Percentiles rank a stretch among this genome's conserved stretches.
These are phyloP conservation scores for Lunasporangiospora selenospora DNA, from an alignment of 192 early-diverging fungal genomes.

Conservation along the genomic window DNA sequence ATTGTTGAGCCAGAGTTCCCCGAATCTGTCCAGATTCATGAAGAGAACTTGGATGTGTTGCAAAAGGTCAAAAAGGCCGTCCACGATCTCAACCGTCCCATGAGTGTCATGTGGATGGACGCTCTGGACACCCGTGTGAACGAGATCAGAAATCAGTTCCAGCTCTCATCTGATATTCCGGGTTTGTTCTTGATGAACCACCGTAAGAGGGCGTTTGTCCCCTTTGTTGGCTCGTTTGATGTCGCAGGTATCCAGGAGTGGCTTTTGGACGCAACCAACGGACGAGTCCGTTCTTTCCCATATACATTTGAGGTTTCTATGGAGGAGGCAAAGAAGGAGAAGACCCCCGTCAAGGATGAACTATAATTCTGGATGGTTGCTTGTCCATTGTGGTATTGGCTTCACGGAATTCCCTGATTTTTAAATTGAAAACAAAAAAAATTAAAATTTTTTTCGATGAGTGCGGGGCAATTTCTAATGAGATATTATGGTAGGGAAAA, in stretches of 20 bases:
- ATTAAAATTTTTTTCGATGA: too few species aligned
- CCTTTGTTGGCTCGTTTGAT: slow-evolving; percentile 67
- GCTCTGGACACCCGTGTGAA: slow-evolving; percentile 52
- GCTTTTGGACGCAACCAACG: slow-evolving; percentile 52
- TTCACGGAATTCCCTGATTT: background rate
- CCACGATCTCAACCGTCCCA: slow-evolving; percentile 28
- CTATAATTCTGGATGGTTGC: slow-evolving; percentile 7
- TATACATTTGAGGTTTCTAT: slow-evolving; percentile 51
- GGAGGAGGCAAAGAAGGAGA: slow-evolving; percentile 9
- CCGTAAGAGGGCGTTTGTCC: slow-evolving; percentile 61
- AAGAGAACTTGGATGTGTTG: slow-evolving; percentile 49
- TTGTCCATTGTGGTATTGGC: too few species aligned
- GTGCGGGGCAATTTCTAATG: too few species aligned
- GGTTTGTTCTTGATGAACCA: slow-evolving; percentile 62
- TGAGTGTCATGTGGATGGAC: slow-evolving; percentile 71
- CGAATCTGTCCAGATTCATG: slow-evolving; percentile 46
- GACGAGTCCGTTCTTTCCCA: slow-evolving; percentile 51
- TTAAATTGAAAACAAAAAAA: background rate
- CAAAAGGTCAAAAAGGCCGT: slow-evolving; percentile 48
- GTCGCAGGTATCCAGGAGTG: slow-evolving; percentile 62
- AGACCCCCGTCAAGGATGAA: slow-evolving; percentile 24
- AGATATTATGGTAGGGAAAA: too few species aligned
- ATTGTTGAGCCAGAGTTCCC: slow-evolving; percentile 48
- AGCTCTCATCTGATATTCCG: slow-evolving; percentile 66
- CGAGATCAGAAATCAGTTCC: slow-evolving; percentile 56